Conservation (phyloP, 495 filamentous ascomycete species). For the Tuber borchii region DNA sequence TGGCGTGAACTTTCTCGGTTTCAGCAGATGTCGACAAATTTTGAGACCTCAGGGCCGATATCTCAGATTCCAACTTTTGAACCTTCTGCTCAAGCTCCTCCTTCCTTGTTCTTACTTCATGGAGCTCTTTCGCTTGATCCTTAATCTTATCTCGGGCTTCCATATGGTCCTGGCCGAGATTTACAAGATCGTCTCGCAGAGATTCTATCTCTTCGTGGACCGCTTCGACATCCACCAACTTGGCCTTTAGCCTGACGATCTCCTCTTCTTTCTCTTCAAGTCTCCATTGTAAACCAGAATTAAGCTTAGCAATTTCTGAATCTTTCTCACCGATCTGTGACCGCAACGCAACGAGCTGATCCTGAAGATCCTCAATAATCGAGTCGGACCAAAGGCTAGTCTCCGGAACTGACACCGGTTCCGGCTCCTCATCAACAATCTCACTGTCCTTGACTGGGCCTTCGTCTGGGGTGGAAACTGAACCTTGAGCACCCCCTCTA, state of each 20-base stretch:
- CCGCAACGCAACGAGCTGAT: slow-evolving; percentile 52
- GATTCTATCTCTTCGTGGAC: slow-evolving; percentile 80
- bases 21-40: slow-evolving; percentile 48
- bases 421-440: slow-evolving; percentile 35
- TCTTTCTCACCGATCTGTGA: slow-evolving; percentile 32
- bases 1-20: slow-evolving; percentile 52
- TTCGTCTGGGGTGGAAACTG: slow-evolving; percentile 41
- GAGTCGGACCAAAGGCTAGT: slow-evolving; percentile 6
- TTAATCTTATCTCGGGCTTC: slow-evolving; percentile 77
- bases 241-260: slow-evolving; percentile 60
- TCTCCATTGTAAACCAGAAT: background rate
- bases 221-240: slow-evolving; percentile 68
- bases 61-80: slow-evolving; percentile 39
- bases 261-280: slow-evolving; percentile 63
- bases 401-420: slow-evolving; percentile 1
- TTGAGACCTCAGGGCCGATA: slow-evolving; percentile 60
- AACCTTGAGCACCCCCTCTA: slow-evolving; percentile 49
- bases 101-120: slow-evolving; percentile 50
- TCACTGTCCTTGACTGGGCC: slow-evolving; percentile 37
- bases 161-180: slow-evolving; percentile 72
- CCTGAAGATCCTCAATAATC: slow-evolving; percentile 47
- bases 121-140: slow-evolving; percentile 60
- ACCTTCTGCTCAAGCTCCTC: slow-evolving; percentile 48
- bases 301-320: slow-evolving; percentile 42
- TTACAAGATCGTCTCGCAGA: slow-evolving; percentile 67